Evolutionary conservation across 345 rosid species (phyloP), one percentile per base, ranked within the genome.

Genomic region (Moricandia moricandioides): DNA sequence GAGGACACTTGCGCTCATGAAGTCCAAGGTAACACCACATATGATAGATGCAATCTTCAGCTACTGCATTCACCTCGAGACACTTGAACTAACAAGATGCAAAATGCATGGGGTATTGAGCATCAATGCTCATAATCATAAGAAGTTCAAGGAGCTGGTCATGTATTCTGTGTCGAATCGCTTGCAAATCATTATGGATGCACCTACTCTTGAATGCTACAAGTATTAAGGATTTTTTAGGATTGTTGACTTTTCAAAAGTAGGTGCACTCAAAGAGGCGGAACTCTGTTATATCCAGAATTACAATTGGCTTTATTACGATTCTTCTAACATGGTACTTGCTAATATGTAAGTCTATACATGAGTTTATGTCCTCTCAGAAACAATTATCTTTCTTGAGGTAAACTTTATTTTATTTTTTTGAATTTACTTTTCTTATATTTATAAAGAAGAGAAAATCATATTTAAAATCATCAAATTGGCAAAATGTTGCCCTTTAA

Each of bases 311-410:
- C 27, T 2, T 57, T 3, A 30, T 43, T 59, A 74, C 0, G 67
- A 75, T 14, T 7, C 55, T 3, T 59, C 40, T 47, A 0, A n/a
- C 13, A 2, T 31, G 21, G 67, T 74, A n/a, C 2, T 31, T 66
- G 16, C 2, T 31, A 30, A 59, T 30, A 43, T 74, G 66, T 0
- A 0, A 2, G 3, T 5, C 4, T 21, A 2, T 2, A 0, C 0
- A 2, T 13, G 10, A 14, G 30, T 74, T 47, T 4, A 16, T 59
- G 39, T 34, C 54, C 30, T 74, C 6, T 1, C 59, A 67, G 34
- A 21, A 0, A 59, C 78, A 21, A 26, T 16, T 17, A 58, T 74
- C 52, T 58, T 66, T 67, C 61, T 74, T 59, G 78, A 74, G 78
- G 72, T 74, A 73, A 30, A 30, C 7, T 40, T 21, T 21, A 21